Evolutionary conservation across 441 rosid species (phyloP), one percentile per base, ranked within the genome.

Genomic region (Arabidopsis lyrata): DNA sequence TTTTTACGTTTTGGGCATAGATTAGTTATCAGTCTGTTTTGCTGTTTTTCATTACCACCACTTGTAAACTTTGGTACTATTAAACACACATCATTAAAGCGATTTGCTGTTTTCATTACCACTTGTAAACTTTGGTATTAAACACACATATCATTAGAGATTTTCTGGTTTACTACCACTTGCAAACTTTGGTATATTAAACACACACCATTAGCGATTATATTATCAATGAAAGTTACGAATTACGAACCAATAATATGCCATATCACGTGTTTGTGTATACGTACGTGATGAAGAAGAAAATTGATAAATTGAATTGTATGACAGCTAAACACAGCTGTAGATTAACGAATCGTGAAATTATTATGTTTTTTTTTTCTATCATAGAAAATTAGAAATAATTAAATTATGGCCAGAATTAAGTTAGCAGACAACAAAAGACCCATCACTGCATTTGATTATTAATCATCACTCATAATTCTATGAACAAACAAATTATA

Each of bases 281-380:
- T 56, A 57, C 76, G 76, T 76, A 57, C 76, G 71, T 76, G 79
- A 44, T 24, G 32, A 16, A 4, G 18, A 13, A 20, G 35, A 34
- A 49, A 8, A 4, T 14, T 36, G 13, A 48, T 4, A 31, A 18
- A 62, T 47, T 45, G 35, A 75, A 55, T 45, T 63, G 63, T 39
- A 48, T 56, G 80, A 74, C 76, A 85, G 80, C 84, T 73, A 57
- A 79, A 31, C 44, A 77, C 93, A 88, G 88, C 91, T 84, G 86
- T 80, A 81, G 73, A 60, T 77, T 71, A 77, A 63, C 66, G 67
- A 50, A 60, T 58, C 67, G 39, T 70, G 42, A 64, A 45, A 70
- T 50, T 47, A 63, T 70, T 55, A 57, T 78, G 47, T 5, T 12
- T 68, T 5, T 47, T 27, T 5, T n/a, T 16, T 12, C 22, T 50